phyloP scores from a whole-genome alignment of 2,329 filamentous ascomycete genomes.

The Ceratocystis albifundus region DNA sequence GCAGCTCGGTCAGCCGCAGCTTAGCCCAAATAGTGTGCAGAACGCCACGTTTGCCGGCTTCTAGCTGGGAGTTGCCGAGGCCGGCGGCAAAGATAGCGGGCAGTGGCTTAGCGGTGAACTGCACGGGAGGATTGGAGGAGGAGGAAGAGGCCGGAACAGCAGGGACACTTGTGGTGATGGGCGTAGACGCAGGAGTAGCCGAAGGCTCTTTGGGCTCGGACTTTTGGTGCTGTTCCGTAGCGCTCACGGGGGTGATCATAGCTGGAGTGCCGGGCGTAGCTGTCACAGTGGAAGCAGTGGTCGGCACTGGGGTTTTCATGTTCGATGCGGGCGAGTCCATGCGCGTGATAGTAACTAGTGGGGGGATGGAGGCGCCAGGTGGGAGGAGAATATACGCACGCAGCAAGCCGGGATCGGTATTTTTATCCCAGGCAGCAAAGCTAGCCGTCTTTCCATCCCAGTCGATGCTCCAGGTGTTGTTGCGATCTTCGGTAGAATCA shows the following conservation, averaged over 20 bases:
- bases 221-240: conserved; percentile 27
- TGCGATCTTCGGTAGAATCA: conserved; percentile 18
- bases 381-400: conserved; percentile 73
- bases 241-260: conserved; percentile 20
- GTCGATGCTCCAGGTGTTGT: conserved; percentile 55
- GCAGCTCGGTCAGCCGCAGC: conserved; percentile 61
- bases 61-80: conserved; percentile 50
- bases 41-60: conserved; percentile 64
- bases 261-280: conserved; percentile 10
- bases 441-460: conserved; percentile 67
- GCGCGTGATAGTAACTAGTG: conserved; percentile 54
- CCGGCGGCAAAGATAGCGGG: conserved; percentile 77
- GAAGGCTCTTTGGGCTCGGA: not conserved
- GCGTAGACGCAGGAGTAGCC: not conserved
- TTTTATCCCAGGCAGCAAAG: conserved; percentile 35
- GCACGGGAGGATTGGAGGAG: not conserved
- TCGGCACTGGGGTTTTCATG: conserved; percentile 19
- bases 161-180: not conserved
- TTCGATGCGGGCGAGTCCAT: conserved; percentile 25
- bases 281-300: conserved; percentile 14
- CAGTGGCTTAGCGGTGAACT: conserved; percentile 58
- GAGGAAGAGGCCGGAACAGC: no score
- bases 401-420: conserved; percentile 35
- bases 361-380: conserved; percentile 58
- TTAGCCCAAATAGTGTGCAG: conserved; percentile 87